phyloP scores from a whole-genome alignment of 805 yeast species.

The Kazachstania taianensis region DNA sequence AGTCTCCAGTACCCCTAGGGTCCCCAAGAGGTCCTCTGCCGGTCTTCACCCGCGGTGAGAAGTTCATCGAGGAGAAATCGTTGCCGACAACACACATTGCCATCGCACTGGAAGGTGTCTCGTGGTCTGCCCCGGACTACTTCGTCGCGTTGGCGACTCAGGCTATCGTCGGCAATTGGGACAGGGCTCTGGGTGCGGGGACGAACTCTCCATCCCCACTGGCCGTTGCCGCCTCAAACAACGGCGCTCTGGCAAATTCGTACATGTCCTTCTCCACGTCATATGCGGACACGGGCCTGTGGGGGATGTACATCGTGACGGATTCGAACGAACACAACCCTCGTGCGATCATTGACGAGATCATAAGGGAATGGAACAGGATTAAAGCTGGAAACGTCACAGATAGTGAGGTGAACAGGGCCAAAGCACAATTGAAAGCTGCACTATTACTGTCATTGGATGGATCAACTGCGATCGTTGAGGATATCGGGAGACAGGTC shows the following conservation, averaged over 20 bases:
- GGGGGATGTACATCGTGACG: conserved; percentile 91
- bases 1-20: conserved; percentile 59
- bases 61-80: conserved; percentile 69
- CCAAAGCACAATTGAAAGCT: conserved; percentile 91
- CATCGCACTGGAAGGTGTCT: conserved; percentile 92
- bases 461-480: conserved; percentile 93
- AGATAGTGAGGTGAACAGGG: conserved; percentile 82
- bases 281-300: conserved; percentile 92
- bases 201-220: conserved; percentile 79
- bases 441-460: conserved; percentile 81
- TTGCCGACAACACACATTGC: conserved; percentile 88
- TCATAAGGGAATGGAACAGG: conserved; percentile 82
- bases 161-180: conserved; percentile 97
- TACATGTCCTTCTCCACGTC: conserved; percentile 96
- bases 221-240: conserved; percentile 47
- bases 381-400: conserved; percentile 67
- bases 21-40: conserved; percentile 56
- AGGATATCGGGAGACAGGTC: conserved; percentile 93
- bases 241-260: conserved; percentile 68
- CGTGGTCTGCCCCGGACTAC: conserved; percentile 94
- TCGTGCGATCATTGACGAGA: conserved; percentile 59
- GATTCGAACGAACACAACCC: conserved; percentile 59
- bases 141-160: conserved; percentile 93
- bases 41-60: conserved; percentile 75
- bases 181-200: conserved; percentile 79